phyloP scores from a whole-genome alignment of 1,284 basidiomycete species.

The Golubevia pallescens region DNA sequence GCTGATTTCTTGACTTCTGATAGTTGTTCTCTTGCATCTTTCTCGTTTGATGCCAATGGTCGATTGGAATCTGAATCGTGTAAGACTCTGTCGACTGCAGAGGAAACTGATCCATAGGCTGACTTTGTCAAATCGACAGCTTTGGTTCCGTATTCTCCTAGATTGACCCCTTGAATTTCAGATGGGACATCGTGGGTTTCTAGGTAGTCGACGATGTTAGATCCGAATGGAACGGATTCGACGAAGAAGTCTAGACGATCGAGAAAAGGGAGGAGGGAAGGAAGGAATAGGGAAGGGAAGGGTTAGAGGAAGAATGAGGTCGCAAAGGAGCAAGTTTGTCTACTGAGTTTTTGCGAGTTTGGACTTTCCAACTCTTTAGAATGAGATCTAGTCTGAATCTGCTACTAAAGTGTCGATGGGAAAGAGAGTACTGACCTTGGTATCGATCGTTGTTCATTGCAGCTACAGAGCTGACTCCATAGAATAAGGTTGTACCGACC shows the following conservation, averaged over 20 bases:
- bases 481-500: slow-evolving; percentile 44
- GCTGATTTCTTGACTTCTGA: too few species aligned
- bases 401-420: slow-evolving; percentile 20
- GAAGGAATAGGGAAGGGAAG: too few species aligned
- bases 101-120: slow-evolving; percentile 36
- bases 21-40: too few species aligned
- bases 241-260: slow-evolving; percentile 54
- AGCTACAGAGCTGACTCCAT: slow-evolving; percentile 47
- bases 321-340: too few species aligned
- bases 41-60: background rate
- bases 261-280: slow-evolving; percentile 2
- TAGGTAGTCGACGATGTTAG: slow-evolving; percentile 41
- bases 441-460: slow-evolving; percentile 51
- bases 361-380: too few species aligned
- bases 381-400: slow-evolving; percentile 20
- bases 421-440: slow-evolving; percentile 6
- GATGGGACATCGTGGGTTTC: slow-evolving; percentile 39
- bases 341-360: too few species aligned
- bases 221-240: slow-evolving; percentile 51
- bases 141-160: slow-evolving; percentile 37
- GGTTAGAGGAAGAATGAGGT: too few species aligned
- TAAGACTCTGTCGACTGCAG: slow-evolving; percentile 29
- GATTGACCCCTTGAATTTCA: slow-evolving; percentile 34
- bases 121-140: slow-evolving; percentile 41
- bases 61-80: background rate